A percentile compares a stretch with the other conserved stretches of the same genome.
Conservation (phyloP, 2,329 filamentous ascomycete genomes). For the Purpureocillium takamizusanense region DNA sequence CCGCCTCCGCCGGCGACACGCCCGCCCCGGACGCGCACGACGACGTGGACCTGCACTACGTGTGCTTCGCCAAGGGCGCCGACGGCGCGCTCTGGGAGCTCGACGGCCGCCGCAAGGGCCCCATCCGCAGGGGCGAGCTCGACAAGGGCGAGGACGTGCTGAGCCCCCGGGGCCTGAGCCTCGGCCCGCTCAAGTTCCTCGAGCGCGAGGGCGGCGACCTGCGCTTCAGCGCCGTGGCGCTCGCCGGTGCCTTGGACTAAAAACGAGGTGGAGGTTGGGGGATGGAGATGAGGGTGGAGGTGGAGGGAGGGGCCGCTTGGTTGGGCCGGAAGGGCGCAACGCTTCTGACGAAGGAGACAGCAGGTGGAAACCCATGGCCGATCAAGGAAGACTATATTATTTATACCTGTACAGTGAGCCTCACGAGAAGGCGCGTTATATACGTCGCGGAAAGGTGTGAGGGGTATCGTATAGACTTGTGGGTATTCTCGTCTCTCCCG, state of each 20-base stretch:
- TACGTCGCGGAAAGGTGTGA: too few species aligned
- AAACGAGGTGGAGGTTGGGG: background rate
- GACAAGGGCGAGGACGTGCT: constrained; percentile 58
- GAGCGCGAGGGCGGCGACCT: constrained; percentile 46
- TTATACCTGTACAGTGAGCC: too few species aligned
- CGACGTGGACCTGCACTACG: constrained; percentile 87
- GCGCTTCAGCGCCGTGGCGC: constrained; percentile 49
- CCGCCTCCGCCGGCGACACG: constrained; percentile 71
- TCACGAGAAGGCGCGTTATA: too few species aligned
- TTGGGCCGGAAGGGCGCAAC: too few species aligned
- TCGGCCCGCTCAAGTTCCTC: constrained; percentile 54
- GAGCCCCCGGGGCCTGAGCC: constrained; percentile 62
- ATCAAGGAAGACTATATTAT: too few species aligned
- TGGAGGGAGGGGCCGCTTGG: too few species aligned
- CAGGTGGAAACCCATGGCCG: too few species aligned
- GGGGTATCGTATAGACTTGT: too few species aligned
- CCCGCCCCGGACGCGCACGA: constrained; percentile 68
- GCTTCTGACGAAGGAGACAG: too few species aligned
- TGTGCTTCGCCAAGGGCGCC: constrained; percentile 75
- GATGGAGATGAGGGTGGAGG: too few species aligned
- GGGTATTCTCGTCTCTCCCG: too few species aligned
- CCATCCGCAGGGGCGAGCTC: constrained; percentile 46
- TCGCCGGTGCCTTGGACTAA: constrained; percentile 43
- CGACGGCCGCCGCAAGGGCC: constrained; percentile 49
- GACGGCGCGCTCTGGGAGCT: constrained; percentile 57